Conservation (phyloP, 768 basidiomycete species). For the Phylloporus sp. region DNA sequence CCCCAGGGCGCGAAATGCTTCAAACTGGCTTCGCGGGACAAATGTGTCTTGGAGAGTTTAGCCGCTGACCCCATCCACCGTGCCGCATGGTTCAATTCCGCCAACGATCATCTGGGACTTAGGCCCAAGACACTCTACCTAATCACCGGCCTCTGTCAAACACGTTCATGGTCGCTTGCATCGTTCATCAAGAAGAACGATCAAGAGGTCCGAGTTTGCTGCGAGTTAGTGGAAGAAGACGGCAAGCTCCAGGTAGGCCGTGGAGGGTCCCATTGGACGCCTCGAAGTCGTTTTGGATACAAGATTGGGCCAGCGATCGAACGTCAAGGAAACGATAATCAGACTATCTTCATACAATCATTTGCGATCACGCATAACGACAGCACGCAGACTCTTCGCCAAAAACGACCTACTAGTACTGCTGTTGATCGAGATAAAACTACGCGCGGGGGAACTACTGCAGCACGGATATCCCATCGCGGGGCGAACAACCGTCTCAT, state of each 20-base stretch:
- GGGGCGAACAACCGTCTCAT: background rate
- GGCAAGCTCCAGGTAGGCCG: background rate
- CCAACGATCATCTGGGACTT: background rate
- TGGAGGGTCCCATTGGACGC: background rate
- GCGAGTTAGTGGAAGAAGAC: background rate
- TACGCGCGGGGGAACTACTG: background rate
- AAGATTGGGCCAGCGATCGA: background rate
- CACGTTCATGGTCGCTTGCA: background rate
- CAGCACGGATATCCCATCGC: background rate
- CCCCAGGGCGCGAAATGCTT: background rate
- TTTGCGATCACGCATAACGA: background rate
- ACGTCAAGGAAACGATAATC: background rate
- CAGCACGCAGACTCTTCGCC: background rate
- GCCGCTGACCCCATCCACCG: background rate
- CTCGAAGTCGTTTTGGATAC: background rate
- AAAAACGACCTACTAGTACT: background rate
- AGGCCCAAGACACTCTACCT: background rate
- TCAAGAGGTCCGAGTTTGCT: background rate
- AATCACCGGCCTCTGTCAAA: background rate
- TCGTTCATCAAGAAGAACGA: background rate
- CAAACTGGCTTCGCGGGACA: background rate
- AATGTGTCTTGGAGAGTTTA: background rate
- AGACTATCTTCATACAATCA: background rate
- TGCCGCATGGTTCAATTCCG: background rate
- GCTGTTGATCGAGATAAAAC: background rate